phyloP scores from a whole-genome alignment of 2,329 filamentous ascomycete genomes.

The Cephalotrichum gorgonifer region DNA sequence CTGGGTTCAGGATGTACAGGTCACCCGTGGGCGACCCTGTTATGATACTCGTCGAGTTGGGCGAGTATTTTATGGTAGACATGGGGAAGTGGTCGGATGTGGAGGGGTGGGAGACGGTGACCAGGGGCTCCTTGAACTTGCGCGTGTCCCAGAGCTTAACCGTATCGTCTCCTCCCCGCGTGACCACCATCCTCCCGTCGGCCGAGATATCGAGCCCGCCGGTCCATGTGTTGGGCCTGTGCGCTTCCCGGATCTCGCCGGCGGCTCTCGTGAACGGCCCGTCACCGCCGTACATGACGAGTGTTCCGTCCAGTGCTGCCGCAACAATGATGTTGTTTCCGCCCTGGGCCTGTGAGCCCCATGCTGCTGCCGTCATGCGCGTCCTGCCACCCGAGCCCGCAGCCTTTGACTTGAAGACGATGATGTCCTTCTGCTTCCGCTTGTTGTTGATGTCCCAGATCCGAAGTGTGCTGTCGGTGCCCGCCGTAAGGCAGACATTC shows the following conservation, averaged over 20 bases:
- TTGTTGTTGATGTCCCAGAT: conserved; percentile 97
- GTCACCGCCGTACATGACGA: conserved; percentile 87
- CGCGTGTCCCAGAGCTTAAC: conserved; percentile 97
- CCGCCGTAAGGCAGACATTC: conserved; percentile 80
- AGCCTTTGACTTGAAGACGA: conserved; percentile 91
- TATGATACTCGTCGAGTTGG: conserved; percentile 72
- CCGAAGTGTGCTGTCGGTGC: conserved; percentile 86
- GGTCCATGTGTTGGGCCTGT: conserved; percentile 78
- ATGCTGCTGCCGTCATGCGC: conserved; percentile 86
- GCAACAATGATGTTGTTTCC: conserved; percentile 69
- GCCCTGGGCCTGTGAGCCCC: conserved; percentile 70
- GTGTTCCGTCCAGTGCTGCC: conserved; percentile 76
- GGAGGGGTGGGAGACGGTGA: conserved; percentile 66
- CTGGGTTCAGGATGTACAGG: conserved; percentile 87
- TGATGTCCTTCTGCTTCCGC: conserved; percentile 80
- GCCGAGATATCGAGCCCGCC: conserved; percentile 82
- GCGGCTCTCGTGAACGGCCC: conserved; percentile 75
- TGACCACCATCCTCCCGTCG: conserved; percentile 84
- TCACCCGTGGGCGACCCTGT: conserved; percentile 81
- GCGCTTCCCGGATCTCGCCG: conserved; percentile 76
- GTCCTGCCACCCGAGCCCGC: conserved; percentile 81
- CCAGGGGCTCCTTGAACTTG: conserved; percentile 86
- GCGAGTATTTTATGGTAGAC: conserved; percentile 82
- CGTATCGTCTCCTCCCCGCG: conserved; percentile 78
- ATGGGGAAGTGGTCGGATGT: conserved; percentile 77